Percentiles rank a stretch among this genome's conserved stretches.
These are phyloP conservation scores for Lasiodiplodia sp. DNA, from an alignment of 2,329 filamentous ascomycete species.

Conservation along the genomic window DNA sequence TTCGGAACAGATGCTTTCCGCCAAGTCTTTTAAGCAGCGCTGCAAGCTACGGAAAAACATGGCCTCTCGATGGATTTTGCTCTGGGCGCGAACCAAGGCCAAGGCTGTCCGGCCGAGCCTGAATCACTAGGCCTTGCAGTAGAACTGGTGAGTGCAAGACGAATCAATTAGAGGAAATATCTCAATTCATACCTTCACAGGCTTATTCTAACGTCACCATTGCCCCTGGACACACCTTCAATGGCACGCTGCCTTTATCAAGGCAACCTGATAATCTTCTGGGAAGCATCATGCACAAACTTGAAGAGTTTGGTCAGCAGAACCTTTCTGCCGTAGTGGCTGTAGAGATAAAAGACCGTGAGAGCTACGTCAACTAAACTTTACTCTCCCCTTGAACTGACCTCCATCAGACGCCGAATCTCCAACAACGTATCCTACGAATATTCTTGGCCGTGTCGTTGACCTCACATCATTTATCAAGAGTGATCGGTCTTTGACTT, in stretches of 20 bases:
- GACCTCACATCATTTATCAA: constrained; percentile 33
- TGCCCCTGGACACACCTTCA: constrained; percentile 27
- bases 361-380: background rate
- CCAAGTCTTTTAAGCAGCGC: constrained; percentile 38
- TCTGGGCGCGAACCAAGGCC: constrained; percentile 56
- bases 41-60: constrained; percentile 45
- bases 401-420: background rate
- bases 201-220: constrained; percentile 32
- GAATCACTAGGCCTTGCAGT: constrained; percentile 32
- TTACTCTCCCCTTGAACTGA: background rate
- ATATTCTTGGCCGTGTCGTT: constrained; percentile 20
- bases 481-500: constrained; percentile 30
- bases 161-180: too few species aligned
- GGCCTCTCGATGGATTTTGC: constrained; percentile 55
- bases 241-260: constrained; percentile 31
- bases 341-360: constrained; percentile 5
- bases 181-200: too few species aligned
- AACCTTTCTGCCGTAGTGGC: constrained; percentile 33
- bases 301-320: constrained; percentile 34
- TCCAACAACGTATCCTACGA: background rate
- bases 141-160: constrained; percentile 29
- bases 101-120: constrained; percentile 52
- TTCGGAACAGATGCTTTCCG: constrained; percentile 49
- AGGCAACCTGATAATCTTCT: constrained; percentile 26
- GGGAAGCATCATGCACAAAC: constrained; percentile 33